Evolutionary conservation across 2,329 filamentous ascomycete genomes (phyloP).

Genomic region (Plenodomus biglobosus): DNA sequence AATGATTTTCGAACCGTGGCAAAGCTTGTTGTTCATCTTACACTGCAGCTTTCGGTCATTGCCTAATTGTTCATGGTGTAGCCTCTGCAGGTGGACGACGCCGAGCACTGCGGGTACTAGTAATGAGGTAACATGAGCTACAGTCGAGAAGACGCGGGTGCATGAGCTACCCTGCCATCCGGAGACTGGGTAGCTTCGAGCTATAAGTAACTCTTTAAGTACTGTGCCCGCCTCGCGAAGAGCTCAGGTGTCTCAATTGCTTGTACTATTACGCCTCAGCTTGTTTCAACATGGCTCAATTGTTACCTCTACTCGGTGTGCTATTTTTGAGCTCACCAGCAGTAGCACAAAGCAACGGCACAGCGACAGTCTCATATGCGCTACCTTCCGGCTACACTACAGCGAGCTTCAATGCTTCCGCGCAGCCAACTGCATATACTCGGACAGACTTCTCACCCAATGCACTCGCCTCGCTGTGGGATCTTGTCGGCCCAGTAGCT

Average conservation of each 20-base stretch:
- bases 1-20: slow-evolving; percentile 16
- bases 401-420: slow-evolving; percentile 47
- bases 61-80: slow-evolving; percentile 20
- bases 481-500: slow-evolving; percentile 48
- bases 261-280: slow-evolving; percentile 1
- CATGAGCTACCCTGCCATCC: slow-evolving; percentile 12
- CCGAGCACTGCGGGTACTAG: slow-evolving; percentile 10
- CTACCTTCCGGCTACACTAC: slow-evolving; percentile 41
- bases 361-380: slow-evolving; percentile 30
- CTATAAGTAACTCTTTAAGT: slow-evolving; percentile 13
- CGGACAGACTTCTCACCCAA: slow-evolving; percentile 53
- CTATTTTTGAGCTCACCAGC: slow-evolving; percentile 16
- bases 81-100: slow-evolving; percentile 4
- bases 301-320: slow-evolving; percentile 15
- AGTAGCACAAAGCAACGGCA: slow-evolving; percentile 19
- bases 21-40: slow-evolving; percentile 20
- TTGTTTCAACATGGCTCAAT: slow-evolving; percentile 22
- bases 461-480: slow-evolving; percentile 50
- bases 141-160: slow-evolving; percentile 6
- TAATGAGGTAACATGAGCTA: slow-evolving; percentile 7
- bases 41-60: slow-evolving; percentile 11
- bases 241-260: not conserved
- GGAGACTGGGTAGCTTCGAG: slow-evolving; percentile 2
- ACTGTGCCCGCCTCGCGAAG: not conserved
- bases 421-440: slow-evolving; percentile 47